Evolutionary conservation across 169 alveolate genomes (phyloP), one percentile per base, ranked within the genome.

Genomic region (Eimeria sp.): DNA sequence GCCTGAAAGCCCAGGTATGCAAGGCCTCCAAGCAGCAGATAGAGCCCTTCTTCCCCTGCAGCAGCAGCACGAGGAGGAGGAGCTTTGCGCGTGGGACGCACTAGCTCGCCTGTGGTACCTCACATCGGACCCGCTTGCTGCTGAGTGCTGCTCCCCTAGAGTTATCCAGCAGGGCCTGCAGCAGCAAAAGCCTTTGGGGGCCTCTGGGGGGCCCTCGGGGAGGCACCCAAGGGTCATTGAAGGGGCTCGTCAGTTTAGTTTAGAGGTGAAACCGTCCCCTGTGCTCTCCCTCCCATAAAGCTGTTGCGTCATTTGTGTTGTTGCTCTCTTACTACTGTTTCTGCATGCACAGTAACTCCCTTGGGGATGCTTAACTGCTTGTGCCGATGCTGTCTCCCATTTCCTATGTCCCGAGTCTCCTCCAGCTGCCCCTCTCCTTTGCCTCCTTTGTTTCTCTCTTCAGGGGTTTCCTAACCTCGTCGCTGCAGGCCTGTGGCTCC

Each of bases 401-500:
- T 73, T 18, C 0, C 83, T 73, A 5, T 11, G 27, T 11, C 70
- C 70, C 18, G 57, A 73, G 7, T 45, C 0, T 6, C 40, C 65
- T 34, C 34, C 40, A 13, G 34, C 61, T 54, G 73, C 14, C 72
- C 22, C 49, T 30, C n/a, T 54, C 61, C 61, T 54, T 82, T 82
- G 87, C 34, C 87, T n/a, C n/a, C 54, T 14, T 22, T 54, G 90
- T 3, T n/a, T 76, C 40, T 25, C 87, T 34, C 90, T 57, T 7
- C 90, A 82, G 90, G 90, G 47, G 70, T 73, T 82, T 67, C 90
- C 72, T 9, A 7, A 34, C 75, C 90, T 57, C 75, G 90, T 57
- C n/a, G 90, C 90, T 51, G n/a, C 73, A 45, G 90, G 90, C 75
- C 75, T 82, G 75, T 82, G 90, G 90, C 90, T 82, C 20, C 90